Evolutionary conservation across 1,284 basidiomycete species (phyloP), one percentile per base, ranked within the genome.

Genomic region (Ustilago crameri): DNA sequence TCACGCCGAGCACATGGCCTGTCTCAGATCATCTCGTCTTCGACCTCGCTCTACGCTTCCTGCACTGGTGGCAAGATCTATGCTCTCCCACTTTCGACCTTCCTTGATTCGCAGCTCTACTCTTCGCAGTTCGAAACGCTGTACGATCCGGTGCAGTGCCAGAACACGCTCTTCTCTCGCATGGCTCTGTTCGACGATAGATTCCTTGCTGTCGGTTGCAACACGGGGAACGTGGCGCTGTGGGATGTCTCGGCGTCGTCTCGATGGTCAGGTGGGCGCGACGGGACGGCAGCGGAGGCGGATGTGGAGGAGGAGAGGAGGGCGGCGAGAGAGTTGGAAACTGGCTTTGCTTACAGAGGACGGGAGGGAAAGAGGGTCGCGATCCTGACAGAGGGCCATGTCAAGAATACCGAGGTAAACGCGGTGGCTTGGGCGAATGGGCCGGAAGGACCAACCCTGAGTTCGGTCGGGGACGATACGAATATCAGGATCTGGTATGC

Each of bases 61-160:
- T 79, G 75, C 24, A 82, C 81, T 0, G 79, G 81, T 18, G 81
- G 80, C n/a, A 57, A 75, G 41, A 74, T 79, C 41, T 73, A 76
- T 40, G 37, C 64, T 10, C 62, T 76, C 8, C 62, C 69, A 3
- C 51, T 58, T 1, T 63, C 66, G 1, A 41, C 60, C 3, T 71
- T 63, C 15, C 54, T 64, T 26, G 67, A 56, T 41, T 59, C 45
- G 18, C 42, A 49, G 7, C 43, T 63, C 3, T 24, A 20, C 3
- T 23, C 42, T 1, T 51, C 27, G 20, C 51, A 44, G 37, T 59
- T 70, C 26, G 49, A 60, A 10, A 66, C 62, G 42, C 56, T 79
- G 34, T 76, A 75, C 51, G 54, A 77, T 20, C 61, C 63, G 17
- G 60, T 66, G n/a, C 80, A 82, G 56, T 62, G 70, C 30, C 69